Conservation (phyloP, 345 rosid species). For the Salix dunnii region DNA sequence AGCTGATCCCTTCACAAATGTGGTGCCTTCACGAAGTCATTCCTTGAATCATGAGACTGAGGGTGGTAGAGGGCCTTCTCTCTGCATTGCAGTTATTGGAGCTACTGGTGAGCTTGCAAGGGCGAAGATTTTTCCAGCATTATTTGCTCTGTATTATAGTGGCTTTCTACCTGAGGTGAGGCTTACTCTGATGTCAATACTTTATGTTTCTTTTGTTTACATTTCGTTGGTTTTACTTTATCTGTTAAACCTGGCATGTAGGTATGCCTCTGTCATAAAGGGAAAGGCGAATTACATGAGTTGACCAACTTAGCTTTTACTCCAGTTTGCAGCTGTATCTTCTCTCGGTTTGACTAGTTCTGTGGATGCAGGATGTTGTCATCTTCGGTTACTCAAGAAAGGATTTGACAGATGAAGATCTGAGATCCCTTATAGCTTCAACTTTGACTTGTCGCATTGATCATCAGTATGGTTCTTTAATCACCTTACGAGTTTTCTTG, state of each 20-base stretch:
- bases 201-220: neutral
- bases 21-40: slow-evolving; percentile 14
- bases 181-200: neutral
- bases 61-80: slow-evolving; percentile 41
- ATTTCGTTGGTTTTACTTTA: neutral
- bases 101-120: slow-evolving; percentile 77
- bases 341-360: neutral
- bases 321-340: neutral
- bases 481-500: neutral
- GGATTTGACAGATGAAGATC: slow-evolving; percentile 58
- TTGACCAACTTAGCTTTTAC: neutral
- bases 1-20: slow-evolving; percentile 8
- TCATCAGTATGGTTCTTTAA: slow-evolving; percentile 51
- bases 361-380: slow-evolving; percentile 50
- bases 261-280: neutral
- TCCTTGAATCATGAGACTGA: slow-evolving; percentile 25
- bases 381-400: slow-evolving; percentile 78
- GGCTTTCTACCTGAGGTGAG: slow-evolving; percentile 77
- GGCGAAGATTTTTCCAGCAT: slow-evolving; percentile 61
- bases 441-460: slow-evolving; percentile 71
- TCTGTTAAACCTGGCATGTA: neutral
- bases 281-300: neutral
- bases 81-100: slow-evolving; percentile 70
- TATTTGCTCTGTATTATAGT: slow-evolving; percentile 71
- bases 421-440: slow-evolving; percentile 63